Conservation (phyloP, 495 filamentous ascomycete species). For the Tuber aestivum region DNA sequence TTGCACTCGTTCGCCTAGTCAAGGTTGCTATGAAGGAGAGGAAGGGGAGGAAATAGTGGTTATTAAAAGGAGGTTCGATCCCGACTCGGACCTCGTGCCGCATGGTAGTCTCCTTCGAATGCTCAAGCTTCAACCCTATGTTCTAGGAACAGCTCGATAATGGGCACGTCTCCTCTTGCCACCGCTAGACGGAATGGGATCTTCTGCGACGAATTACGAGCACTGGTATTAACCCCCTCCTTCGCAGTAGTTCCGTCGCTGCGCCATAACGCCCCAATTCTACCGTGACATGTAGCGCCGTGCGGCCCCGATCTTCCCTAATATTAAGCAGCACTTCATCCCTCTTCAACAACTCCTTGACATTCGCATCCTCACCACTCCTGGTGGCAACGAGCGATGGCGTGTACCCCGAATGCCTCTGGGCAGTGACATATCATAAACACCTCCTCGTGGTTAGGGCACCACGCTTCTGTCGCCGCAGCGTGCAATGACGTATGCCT, state of each 20-base stretch:
- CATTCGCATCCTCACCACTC: neutral
- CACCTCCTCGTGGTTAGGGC: neutral
- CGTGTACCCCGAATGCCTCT: neutral
- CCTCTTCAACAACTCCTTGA: conserved; percentile 11
- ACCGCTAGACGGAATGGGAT: conserved; percentile 4
- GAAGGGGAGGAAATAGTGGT: neutral
- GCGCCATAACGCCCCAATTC: neutral
- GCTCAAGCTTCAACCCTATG: neutral
- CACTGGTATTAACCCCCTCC: conserved; percentile 9
- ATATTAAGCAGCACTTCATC: neutral
- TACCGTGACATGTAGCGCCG: neutral
- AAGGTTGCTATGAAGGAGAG: neutral
- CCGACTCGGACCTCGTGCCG: neutral
- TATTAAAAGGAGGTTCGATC: too few relatives aligned
- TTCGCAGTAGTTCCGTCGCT: neutral
- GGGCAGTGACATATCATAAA: conserved; percentile 4
- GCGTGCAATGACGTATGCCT: conserved; percentile 27
- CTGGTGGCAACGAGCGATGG: conserved; percentile 2
- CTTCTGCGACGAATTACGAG: neutral
- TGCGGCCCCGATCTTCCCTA: neutral
- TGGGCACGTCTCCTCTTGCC: neutral
- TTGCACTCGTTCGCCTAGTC: neutral
- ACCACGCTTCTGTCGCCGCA: conserved; percentile 6
- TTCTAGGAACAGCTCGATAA: conserved; percentile 2
- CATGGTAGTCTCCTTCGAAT: neutral